phyloP scores from a whole-genome alignment of 2,329 filamentous ascomycete genomes.

The Parafenestella ontariensis region DNA sequence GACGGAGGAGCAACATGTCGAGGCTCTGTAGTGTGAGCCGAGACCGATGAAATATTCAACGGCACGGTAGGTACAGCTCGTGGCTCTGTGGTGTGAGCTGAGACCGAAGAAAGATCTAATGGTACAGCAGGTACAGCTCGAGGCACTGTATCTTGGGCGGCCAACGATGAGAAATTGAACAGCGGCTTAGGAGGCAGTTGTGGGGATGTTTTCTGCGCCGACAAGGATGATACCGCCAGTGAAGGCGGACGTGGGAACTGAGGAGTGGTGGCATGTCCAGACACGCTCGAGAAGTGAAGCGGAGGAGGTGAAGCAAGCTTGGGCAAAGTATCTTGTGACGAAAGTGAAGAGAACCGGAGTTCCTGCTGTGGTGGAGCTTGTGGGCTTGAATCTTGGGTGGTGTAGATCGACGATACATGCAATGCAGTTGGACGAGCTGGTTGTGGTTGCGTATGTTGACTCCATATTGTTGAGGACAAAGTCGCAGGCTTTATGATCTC shows the following conservation, averaged over 20 bases:
- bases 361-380: conserved; percentile 19
- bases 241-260: conserved; percentile 19
- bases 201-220: conserved; percentile 34
- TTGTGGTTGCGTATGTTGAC: conserved; percentile 37
- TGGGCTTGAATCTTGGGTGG: conserved; percentile 36
- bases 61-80: conserved; percentile 16
- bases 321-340: conserved; percentile 31
- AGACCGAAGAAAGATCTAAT: conserved; percentile 31
- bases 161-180: conserved; percentile 27
- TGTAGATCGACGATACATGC: conserved; percentile 35
- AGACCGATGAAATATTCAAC: conserved; percentile 31
- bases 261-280: conserved; percentile 35
- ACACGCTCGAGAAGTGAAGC: conserved; percentile 36
- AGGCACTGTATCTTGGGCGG: conserved; percentile 32
- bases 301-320: conserved; percentile 18
- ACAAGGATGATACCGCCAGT: conserved; percentile 25
- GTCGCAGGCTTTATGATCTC: conserved; percentile 53
- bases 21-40: conserved; percentile 35
- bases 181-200: conserved; percentile 15
- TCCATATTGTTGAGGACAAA: conserved; percentile 38
- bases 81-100: conserved; percentile 34
- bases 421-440: conserved; percentile 21
- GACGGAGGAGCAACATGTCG: conserved; percentile 17
- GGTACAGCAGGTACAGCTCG: conserved; percentile 16
- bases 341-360: conserved; percentile 32